These are phyloP conservation scores for Aeschynomene evenia DNA, from an alignment of 306 rosid genomes.

Conservation along the genomic window DNA sequence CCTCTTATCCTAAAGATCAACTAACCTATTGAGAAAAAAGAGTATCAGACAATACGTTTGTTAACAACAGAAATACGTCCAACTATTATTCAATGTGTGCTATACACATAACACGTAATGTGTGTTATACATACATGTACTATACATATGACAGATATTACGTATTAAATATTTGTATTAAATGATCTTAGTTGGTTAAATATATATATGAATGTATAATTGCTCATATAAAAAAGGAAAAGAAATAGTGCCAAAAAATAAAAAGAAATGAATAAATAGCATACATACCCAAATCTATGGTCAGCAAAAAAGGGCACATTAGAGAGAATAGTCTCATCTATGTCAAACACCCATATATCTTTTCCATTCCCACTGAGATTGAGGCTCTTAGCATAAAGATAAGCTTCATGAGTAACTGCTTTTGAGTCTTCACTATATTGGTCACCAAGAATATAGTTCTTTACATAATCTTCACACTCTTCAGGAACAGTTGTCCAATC, in stretches of 20 bases:
- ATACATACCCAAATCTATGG: slow-evolving; percentile 52
- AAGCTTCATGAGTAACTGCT: slow-evolving; percentile 31
- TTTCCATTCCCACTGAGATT: slow-evolving; percentile 31
- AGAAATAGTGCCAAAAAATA: too few relatives aligned
- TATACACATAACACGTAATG: too few relatives aligned
- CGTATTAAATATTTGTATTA: too few relatives aligned
- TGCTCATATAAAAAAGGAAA: not conserved
- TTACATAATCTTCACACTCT: slow-evolving; percentile 43
- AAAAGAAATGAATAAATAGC: slow-evolving; percentile 28
- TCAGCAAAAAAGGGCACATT: slow-evolving; percentile 44
- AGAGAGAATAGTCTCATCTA: slow-evolving; percentile 51
- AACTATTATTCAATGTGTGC: too few relatives aligned
- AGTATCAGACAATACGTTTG: too few relatives aligned
- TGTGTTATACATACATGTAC: too few relatives aligned
- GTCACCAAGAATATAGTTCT: slow-evolving; percentile 26
- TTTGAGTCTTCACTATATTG: slow-evolving; percentile 44
- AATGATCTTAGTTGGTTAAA: too few relatives aligned
- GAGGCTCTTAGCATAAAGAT: slow-evolving; percentile 29
- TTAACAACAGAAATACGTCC: too few relatives aligned
- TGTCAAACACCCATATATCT: slow-evolving; percentile 47
- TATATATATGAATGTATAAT: not conserved
- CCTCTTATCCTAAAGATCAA: too few relatives aligned
- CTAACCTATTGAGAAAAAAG: too few relatives aligned
- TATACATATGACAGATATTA: too few relatives aligned
- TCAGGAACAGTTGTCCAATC: slow-evolving; percentile 40